Evolutionary conservation across 2,329 filamentous ascomycete species (phyloP).

Genomic region (Fusarium luffae): DNA sequence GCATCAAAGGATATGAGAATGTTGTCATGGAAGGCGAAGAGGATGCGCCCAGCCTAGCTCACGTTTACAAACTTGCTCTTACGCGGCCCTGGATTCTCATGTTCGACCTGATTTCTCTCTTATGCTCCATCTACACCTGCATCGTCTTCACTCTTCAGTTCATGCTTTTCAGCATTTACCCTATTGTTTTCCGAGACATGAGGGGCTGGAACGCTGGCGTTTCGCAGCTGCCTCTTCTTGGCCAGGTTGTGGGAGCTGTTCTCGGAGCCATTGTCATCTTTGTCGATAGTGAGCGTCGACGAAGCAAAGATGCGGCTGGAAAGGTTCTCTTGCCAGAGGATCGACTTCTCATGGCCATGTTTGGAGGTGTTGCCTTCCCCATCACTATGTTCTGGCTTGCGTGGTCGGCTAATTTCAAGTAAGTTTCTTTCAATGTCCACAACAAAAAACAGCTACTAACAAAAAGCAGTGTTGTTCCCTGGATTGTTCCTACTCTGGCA

Average conservation of each 20-base stretch:
- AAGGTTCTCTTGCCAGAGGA: constrained; percentile 58
- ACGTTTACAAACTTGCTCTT: constrained; percentile 63
- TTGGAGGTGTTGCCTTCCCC: constrained; percentile 64
- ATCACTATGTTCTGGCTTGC: constrained; percentile 71
- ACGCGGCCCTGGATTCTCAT: constrained; percentile 65
- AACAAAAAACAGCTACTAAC: constrained; percentile 35
- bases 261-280: constrained; percentile 57
- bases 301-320: constrained; percentile 53
- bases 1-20: constrained; percentile 63
- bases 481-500: constrained; percentile 60
- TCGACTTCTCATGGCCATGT: constrained; percentile 69
- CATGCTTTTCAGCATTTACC: constrained; percentile 70
- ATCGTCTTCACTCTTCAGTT: constrained; percentile 65
- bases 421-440: constrained; percentile 45
- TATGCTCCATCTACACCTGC: constrained; percentile 63
- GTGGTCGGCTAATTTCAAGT: constrained; percentile 65
- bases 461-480: constrained; percentile 62
- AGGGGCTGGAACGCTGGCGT: constrained; percentile 66
- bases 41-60: constrained; percentile 53
- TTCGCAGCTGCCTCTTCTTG: constrained; percentile 62
- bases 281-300: constrained; percentile 52
- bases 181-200: constrained; percentile 63
- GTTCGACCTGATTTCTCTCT: constrained; percentile 64
- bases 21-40: constrained; percentile 62
- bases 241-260: constrained; percentile 60